Conservation (phyloP, 306 rosid species). For the Sechiopsis laciniata region DNA sequence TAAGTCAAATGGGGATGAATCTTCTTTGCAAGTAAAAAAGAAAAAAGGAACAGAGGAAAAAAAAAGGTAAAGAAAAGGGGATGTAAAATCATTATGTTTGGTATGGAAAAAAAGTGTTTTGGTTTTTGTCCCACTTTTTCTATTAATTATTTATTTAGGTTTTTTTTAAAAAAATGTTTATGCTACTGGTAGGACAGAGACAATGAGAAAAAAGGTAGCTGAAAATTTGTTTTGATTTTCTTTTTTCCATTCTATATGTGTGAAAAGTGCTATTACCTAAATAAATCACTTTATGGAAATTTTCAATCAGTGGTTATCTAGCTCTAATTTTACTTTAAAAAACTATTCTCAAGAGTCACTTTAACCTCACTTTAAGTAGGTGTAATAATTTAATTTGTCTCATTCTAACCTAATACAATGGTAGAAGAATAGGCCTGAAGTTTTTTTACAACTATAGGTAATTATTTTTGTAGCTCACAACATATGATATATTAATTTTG, state of each 20-base stretch:
- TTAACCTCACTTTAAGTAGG: too few species aligned
- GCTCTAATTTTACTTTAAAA: too few species aligned
- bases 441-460: too few species aligned
- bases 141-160: neutral
- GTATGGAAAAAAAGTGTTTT: constrained; percentile 12
- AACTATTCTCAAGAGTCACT: too few species aligned
- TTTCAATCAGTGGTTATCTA: too few species aligned
- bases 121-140: neutral
- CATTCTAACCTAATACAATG: too few species aligned
- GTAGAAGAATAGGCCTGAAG: too few species aligned
- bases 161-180: neutral
- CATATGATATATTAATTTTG: too few species aligned
- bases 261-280: neutral
- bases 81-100: constrained; percentile 23
- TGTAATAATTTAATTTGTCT: too few species aligned
- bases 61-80: neutral
- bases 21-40: neutral
- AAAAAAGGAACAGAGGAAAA: neutral
- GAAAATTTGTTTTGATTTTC: neutral
- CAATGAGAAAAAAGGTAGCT: neutral
- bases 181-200: neutral
- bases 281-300: too few species aligned
- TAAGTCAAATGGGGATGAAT: neutral
- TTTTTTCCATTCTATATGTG: neutral
- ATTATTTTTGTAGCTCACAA: too few species aligned